Percentiles rank a stretch among this genome's conserved stretches.
These are phyloP conservation scores for Fusarium mundagurra DNA, from an alignment of 2,329 filamentous ascomycete genomes.

Conservation along the genomic window DNA sequence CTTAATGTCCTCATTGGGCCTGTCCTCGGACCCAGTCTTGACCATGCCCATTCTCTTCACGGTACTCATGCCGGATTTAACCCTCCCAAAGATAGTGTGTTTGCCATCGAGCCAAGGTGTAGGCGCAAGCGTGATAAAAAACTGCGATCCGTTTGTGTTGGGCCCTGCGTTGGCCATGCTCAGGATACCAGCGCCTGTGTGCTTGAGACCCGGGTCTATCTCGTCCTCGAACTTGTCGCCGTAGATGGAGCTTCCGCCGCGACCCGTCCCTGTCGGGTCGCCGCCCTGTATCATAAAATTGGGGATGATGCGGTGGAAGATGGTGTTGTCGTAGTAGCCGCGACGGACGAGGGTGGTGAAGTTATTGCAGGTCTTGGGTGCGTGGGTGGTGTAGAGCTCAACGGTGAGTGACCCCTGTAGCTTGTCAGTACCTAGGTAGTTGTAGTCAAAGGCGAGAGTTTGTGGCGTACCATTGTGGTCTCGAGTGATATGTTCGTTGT, in stretches of 20 bases:
- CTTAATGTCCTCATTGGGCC: slow-evolving; percentile 82
- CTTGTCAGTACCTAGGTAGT: neutral
- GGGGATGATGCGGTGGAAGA: slow-evolving; percentile 95
- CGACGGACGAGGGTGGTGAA: slow-evolving; percentile 82
- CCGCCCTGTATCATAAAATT: slow-evolving; percentile 97
- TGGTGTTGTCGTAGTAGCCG: slow-evolving; percentile 86
- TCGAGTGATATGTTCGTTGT: slow-evolving; percentile 82
- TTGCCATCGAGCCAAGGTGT: slow-evolving; percentile 97
- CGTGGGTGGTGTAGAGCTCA: slow-evolving; percentile 91
- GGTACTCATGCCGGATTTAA: slow-evolving; percentile 84
- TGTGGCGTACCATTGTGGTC: slow-evolving; percentile 77
- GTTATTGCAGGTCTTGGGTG: slow-evolving; percentile 89
- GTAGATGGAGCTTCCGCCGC: slow-evolving; percentile 89
- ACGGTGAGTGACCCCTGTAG: slow-evolving; percentile 80
- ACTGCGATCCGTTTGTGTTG: slow-evolving; percentile 94
- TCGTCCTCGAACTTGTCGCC: slow-evolving; percentile 96
- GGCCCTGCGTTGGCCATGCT: slow-evolving; percentile 97
- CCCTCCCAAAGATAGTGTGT: slow-evolving; percentile 94
- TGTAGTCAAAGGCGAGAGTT: neutral
- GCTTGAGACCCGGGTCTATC: slow-evolving; percentile 80
- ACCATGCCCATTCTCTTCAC: slow-evolving; percentile 89
- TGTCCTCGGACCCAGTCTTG: slow-evolving; percentile 82
- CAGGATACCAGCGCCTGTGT: slow-evolving; percentile 92
- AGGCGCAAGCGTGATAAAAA: slow-evolving; percentile 93
- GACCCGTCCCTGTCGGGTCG: slow-evolving; percentile 92